These are phyloP conservation scores for Pycnococcus provasolii DNA, from an alignment of 139 green algal genomes.

Conservation along the genomic window DNA sequence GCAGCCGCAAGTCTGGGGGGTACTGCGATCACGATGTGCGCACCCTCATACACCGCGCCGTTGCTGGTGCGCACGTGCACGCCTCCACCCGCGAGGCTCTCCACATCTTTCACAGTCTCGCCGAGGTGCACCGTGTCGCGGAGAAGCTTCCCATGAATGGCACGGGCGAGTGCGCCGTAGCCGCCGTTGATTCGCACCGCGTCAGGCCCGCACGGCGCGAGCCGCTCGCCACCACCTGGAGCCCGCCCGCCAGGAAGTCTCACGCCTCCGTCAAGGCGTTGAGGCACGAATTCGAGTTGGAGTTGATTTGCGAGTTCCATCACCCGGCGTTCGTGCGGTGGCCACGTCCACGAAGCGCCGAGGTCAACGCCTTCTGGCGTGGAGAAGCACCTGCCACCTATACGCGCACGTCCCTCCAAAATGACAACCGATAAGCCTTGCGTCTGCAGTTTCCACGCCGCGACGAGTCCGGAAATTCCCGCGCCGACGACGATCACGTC, in stretches of 20 bases:
- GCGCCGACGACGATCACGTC: conserved; percentile 2
- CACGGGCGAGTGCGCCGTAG: neutral
- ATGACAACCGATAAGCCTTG: neutral
- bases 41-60: too few species aligned
- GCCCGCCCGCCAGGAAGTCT: neutral
- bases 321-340: neutral
- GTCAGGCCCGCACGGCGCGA: conserved; percentile 8
- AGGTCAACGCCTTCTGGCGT: conserved; percentile 5
- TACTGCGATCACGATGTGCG: neutral
- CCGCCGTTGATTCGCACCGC: conserved; percentile 5
- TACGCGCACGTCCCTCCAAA: neutral
- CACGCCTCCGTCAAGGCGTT: conserved; percentile 8
- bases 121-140: too few species aligned
- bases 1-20: neutral
- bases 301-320: neutral
- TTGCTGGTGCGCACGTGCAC: too few species aligned
- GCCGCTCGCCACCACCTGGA: neutral
- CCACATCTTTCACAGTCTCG: too few species aligned
- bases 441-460: neutral
- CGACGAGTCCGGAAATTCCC: neutral
- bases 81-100: too few species aligned
- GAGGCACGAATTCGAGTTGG: neutral
- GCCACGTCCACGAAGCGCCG: conserved; percentile 11
- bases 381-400: conserved; percentile 1
- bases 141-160: neutral